Evolutionary conservation across 2,329 filamentous ascomycete genomes (phyloP).

Genomic region (Tolypocladium ovalisporum): DNA sequence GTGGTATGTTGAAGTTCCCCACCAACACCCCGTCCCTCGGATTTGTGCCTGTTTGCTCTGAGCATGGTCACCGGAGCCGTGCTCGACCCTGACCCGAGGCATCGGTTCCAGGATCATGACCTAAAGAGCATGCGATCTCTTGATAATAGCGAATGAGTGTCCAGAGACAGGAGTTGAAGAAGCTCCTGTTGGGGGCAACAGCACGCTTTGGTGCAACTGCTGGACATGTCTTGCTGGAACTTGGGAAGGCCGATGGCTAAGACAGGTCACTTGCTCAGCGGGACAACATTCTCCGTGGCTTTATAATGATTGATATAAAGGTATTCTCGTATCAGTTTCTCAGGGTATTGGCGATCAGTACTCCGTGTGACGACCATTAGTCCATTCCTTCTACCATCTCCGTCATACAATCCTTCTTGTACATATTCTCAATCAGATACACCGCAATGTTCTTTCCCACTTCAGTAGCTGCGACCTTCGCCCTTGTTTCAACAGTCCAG

Average conservation of each 20-base stretch:
- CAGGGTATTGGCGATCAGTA: too few relatives aligned
- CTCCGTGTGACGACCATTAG: neutral
- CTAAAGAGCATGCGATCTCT: neutral
- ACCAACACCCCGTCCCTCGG: neutral
- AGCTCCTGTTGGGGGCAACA: neutral
- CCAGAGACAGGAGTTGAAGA: neutral
- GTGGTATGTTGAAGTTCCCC: neutral
- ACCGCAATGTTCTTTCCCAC: conserved; percentile 12
- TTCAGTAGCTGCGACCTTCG: conserved; percentile 15
- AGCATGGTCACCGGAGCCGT: neutral
- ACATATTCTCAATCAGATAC: neutral
- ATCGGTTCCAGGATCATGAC: conserved; percentile 5
- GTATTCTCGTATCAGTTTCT: too few relatives aligned
- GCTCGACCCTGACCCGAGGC: neutral
- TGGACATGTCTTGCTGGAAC: neutral
- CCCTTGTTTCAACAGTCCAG: conserved; percentile 17
- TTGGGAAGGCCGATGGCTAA: too few relatives aligned
- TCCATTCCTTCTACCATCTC: neutral
- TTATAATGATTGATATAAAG: neutral
- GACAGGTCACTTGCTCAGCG: neutral
- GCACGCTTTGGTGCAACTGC: neutral
- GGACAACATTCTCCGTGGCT: neutral
- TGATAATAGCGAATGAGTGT: neutral
- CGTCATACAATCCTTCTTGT: neutral
- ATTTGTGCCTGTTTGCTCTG: neutral